A percentile compares a stretch with the other conserved stretches of the same genome.
These are phyloP conservation scores for Biscogniauxia sp. DNA, from an alignment of 2,329 filamentous ascomycete species.

Conservation along the genomic window DNA sequence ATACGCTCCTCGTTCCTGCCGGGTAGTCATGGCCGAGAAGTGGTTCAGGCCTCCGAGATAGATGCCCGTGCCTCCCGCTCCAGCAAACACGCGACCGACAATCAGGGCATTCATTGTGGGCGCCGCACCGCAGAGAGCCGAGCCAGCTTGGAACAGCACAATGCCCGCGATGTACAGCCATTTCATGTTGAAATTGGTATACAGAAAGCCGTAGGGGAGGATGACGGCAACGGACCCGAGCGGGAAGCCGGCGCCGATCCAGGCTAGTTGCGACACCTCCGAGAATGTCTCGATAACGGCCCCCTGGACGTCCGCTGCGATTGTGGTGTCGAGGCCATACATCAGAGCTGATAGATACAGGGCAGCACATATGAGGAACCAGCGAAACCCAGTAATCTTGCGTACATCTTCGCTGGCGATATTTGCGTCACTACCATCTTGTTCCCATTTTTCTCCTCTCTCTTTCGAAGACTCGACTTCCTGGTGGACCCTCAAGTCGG, in stretches of 20 bases:
- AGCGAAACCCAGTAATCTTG: conserved; percentile 7
- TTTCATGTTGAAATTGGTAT: conserved; percentile 43
- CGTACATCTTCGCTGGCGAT: not conserved
- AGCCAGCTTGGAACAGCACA: conserved; percentile 24
- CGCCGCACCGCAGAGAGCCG: conserved; percentile 37
- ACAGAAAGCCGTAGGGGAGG: conserved; percentile 36
- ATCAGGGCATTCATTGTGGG: conserved; percentile 40
- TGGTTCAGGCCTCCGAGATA: conserved; percentile 34
- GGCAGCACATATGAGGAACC: conserved; percentile 11
- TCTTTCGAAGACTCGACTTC: no score
- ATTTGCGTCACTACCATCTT: no score
- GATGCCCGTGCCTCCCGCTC: conserved; percentile 44
- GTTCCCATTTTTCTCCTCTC: no score
- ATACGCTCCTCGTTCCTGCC: conserved; percentile 27
- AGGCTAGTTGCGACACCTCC: conserved; percentile 36
- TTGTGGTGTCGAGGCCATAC: conserved; percentile 42
- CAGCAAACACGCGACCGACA: conserved; percentile 43
- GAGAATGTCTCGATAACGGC: conserved; percentile 35
- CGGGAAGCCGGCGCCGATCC: conserved; percentile 38
- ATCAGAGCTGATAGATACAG: conserved; percentile 27
- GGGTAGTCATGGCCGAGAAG: conserved; percentile 19
- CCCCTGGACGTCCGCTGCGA: conserved; percentile 44
- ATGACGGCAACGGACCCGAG: conserved; percentile 40
- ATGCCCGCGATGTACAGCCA: conserved; percentile 30
- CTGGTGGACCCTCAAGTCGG: no score